These are phyloP conservation scores for Debaryomyces fabryi DNA, from an alignment of 1,139 yeast genomes.

Conservation along the genomic window DNA sequence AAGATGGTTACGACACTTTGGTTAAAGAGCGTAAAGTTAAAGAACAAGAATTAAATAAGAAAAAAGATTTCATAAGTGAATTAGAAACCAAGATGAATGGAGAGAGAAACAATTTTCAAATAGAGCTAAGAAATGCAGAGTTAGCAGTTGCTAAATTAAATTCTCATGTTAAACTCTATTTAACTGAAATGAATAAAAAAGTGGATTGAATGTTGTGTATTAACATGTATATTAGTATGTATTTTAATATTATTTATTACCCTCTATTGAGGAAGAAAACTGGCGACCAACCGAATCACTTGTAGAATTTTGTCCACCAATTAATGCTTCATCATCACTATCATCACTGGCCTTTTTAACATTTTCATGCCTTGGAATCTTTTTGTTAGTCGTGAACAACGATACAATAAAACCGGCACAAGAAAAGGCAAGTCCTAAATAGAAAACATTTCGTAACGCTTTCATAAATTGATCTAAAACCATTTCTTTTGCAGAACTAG, in stretches of 20 bases:
- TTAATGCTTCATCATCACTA: slow-evolving; percentile 8
- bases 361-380: slow-evolving; percentile 38
- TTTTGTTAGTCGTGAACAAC: slow-evolving; percentile 40
- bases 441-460: slow-evolving; percentile 44
- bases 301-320: background rate
- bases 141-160: slow-evolving; percentile 57
- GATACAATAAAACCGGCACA: slow-evolving; percentile 30
- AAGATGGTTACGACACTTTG: slow-evolving; percentile 49
- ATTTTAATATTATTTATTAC: slow-evolving; percentile 1
- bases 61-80: slow-evolving; percentile 48
- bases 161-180: slow-evolving; percentile 46
- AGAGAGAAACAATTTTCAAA: slow-evolving; percentile 48
- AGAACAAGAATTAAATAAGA: slow-evolving; percentile 54
- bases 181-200: slow-evolving; percentile 21
- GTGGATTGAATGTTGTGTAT: slow-evolving; percentile 6
- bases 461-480: slow-evolving; percentile 37
- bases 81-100: slow-evolving; percentile 51
- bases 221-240: slow-evolving; percentile 4
- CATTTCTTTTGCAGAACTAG: slow-evolving; percentile 23
- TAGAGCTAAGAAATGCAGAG: slow-evolving; percentile 56
- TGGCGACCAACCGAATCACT: background rate
- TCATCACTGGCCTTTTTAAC: slow-evolving; percentile 19
- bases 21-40: slow-evolving; percentile 53
- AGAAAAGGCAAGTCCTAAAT: slow-evolving; percentile 40
- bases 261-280: background rate